These are phyloP conservation scores for Liriodendron chinense DNA, from an alignment of 164 flowering plant species.

Conservation along the genomic window DNA sequence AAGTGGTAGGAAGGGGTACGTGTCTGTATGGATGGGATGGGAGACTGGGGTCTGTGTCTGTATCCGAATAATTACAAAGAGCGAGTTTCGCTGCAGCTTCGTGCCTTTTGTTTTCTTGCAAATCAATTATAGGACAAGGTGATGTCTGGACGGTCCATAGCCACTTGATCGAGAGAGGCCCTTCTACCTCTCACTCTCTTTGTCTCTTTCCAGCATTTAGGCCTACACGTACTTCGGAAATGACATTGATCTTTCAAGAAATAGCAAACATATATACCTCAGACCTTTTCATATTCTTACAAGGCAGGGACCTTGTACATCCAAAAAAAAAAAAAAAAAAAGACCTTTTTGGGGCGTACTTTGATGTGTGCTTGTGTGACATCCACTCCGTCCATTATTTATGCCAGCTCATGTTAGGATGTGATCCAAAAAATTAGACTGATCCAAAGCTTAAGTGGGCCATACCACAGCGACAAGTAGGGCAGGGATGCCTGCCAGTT, in stretches of 20 bases:
- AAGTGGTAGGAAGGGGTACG: not conserved
- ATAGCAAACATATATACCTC: too few relatives aligned
- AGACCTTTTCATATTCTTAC: too few relatives aligned
- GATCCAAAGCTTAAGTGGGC: too few relatives aligned
- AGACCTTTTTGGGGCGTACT: too few relatives aligned
- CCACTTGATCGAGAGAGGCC: not conserved
- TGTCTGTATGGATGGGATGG: not conserved
- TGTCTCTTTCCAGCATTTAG: not conserved
- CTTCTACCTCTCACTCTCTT: not conserved
- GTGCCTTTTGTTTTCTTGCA: constrained; percentile 28
- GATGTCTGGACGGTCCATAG: not conserved
- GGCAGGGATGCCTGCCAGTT: too few relatives aligned
- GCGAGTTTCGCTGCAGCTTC: constrained; percentile 36
- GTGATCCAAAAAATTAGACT: too few relatives aligned
- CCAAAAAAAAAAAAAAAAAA: too few relatives aligned
- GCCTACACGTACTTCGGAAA: not conserved
- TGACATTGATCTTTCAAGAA: not conserved
- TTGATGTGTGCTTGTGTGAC: too few relatives aligned
- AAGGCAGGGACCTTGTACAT: too few relatives aligned
- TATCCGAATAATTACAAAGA: constrained; percentile 7
- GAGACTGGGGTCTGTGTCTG: not conserved
- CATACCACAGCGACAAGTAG: too few relatives aligned
- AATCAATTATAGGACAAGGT: constrained; percentile 14
- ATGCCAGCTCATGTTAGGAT: too few relatives aligned
- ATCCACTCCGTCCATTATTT: too few relatives aligned